Evolutionary conservation across 805 yeast species (phyloP).

Genomic region (Maudiozyma serrabonitensis): DNA sequence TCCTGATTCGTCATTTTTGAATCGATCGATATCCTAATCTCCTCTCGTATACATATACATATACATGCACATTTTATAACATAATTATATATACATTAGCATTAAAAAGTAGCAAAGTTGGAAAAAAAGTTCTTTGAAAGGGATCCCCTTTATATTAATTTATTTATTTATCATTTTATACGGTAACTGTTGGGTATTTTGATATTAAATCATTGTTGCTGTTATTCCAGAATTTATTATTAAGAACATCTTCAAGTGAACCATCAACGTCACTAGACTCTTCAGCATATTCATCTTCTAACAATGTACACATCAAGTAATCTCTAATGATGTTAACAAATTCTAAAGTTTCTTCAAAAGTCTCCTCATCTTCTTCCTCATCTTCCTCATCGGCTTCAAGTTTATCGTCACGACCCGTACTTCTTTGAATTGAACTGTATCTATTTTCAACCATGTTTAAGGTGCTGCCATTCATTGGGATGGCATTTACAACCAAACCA

Average conservation of each 20-base stretch:
- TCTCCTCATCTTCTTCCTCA: conserved; percentile 6
- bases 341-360: conserved; percentile 10
- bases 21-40: too few relatives aligned
- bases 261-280: conserved; percentile 4
- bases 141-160: not conserved
- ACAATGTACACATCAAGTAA: conserved; percentile 21
- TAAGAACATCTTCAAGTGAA: not conserved
- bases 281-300: conserved; percentile 20
- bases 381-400: conserved; percentile 3
- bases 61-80: not conserved
- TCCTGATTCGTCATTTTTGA: too few relatives aligned
- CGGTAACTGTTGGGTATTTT: not conserved
- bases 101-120: too few relatives aligned
- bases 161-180: not conserved
- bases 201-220: not conserved
- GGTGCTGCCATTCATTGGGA: not conserved
- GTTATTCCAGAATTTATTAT: not conserved
- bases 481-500: not conserved
- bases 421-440: conserved; percentile 18
- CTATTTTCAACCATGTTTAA: conserved; percentile 2
- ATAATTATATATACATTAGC: not conserved
- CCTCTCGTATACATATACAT: too few relatives aligned
- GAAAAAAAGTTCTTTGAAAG: not conserved
- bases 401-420: conserved; percentile 4
- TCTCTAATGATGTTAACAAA: conserved; percentile 21